These are phyloP conservation scores for Leccinum pseudoinsigne DNA, from an alignment of 1,284 basidiomycete genomes.

Conservation along the genomic window DNA sequence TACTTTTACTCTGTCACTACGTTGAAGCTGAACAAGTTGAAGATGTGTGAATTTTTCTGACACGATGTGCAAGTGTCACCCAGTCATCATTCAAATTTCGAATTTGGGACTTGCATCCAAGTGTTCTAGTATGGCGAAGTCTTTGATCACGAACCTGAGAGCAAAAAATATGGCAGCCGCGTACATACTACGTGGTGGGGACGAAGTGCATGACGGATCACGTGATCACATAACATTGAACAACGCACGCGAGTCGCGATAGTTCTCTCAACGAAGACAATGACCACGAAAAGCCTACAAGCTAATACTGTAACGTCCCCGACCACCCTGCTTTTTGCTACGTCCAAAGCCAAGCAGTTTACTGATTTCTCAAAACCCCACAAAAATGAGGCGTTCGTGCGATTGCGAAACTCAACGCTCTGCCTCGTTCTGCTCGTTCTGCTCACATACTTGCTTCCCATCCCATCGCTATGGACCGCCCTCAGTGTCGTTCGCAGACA, in stretches of 20 bases:
- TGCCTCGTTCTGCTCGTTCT: constrained; percentile 45
- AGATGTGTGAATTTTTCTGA: background rate
- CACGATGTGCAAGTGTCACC: background rate
- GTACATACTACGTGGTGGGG: no score
- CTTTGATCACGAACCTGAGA: no score
- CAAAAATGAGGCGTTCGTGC: constrained; percentile 52
- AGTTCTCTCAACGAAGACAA: constrained; percentile 5
- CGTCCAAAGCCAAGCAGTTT: constrained; percentile 24
- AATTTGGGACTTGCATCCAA: no score
- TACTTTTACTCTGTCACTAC: background rate
- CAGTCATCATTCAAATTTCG: no score
- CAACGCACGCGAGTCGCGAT: background rate
- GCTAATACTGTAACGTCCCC: constrained; percentile 17
- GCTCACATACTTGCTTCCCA: constrained; percentile 52
- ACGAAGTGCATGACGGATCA: background rate
- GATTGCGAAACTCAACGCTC: constrained; percentile 52
- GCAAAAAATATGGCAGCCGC: no score
- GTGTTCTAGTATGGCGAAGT: no score
- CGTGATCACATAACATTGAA: background rate
- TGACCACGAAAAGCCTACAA: constrained; percentile 16
- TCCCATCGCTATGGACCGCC: constrained; percentile 47
- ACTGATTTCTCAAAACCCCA: constrained; percentile 49
- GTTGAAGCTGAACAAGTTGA: background rate
- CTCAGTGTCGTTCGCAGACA: constrained; percentile 32
- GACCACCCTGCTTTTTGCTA: constrained; percentile 24